These are phyloP conservation scores for Lachnellula occidentalis DNA, from an alignment of 2,329 filamentous ascomycete genomes.

Conservation along the genomic window DNA sequence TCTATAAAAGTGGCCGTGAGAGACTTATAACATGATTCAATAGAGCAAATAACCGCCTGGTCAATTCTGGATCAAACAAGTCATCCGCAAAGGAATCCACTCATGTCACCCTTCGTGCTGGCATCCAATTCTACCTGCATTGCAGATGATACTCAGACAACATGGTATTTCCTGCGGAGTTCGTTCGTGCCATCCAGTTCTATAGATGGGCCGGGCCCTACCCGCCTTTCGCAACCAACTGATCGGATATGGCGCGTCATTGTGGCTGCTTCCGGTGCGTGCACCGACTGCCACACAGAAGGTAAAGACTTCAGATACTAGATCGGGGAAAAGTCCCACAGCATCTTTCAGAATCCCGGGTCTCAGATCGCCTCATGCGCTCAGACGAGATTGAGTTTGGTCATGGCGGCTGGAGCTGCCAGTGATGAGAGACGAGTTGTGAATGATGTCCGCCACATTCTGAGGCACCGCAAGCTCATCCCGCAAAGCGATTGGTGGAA, in stretches of 20 bases:
- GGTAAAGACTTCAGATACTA: slow-evolving; percentile 1
- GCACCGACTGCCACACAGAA: slow-evolving; percentile 5
- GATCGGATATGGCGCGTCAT: background rate
- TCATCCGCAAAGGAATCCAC: slow-evolving; percentile 8
- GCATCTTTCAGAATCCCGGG: background rate
- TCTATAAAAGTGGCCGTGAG: slow-evolving; percentile 6
- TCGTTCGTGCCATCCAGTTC: slow-evolving; percentile 9
- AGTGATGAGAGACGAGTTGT: slow-evolving; percentile 10
- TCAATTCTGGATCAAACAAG: slow-evolving; percentile 16
- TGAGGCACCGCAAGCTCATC: background rate
- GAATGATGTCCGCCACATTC: slow-evolving; percentile 11
- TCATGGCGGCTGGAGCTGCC: slow-evolving; percentile 1
- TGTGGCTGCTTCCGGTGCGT: slow-evolving; percentile 1
- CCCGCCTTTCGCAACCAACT: slow-evolving; percentile 1
- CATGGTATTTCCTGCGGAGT: slow-evolving; percentile 17
- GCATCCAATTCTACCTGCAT: slow-evolving; percentile 9
- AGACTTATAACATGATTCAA: slow-evolving; percentile 24
- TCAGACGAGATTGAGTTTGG: slow-evolving; percentile 9
- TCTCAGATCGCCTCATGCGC: slow-evolving; percentile 11
- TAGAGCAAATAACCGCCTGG: background rate
- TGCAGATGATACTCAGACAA: slow-evolving; percentile 23
- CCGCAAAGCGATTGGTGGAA: slow-evolving; percentile 3
- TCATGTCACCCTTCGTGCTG: slow-evolving; percentile 15
- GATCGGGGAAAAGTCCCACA: background rate
- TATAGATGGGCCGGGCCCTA: background rate